A percentile compares a stretch with the other conserved stretches of the same genome.
Conservation (phyloP, 2,329 filamentous ascomycete genomes). For the Teratosphaeria nubilosa region DNA sequence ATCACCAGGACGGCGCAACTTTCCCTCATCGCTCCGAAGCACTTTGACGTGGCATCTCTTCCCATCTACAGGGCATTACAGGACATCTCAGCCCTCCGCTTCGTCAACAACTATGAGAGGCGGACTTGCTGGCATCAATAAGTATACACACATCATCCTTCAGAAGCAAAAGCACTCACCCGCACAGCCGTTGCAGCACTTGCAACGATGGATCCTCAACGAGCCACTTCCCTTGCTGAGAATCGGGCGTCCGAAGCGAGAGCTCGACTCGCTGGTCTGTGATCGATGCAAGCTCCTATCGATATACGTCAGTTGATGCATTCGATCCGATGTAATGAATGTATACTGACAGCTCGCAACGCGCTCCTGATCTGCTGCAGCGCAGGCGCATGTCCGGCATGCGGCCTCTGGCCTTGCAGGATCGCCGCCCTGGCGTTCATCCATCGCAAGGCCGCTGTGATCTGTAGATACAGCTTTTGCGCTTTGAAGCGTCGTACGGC, state of each 20-base stretch:
- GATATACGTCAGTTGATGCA: conserved; percentile 1
- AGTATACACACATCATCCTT: not conserved
- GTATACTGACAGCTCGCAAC: conserved; percentile 30
- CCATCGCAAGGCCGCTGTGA: conserved; percentile 50
- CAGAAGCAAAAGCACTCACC: not conserved
- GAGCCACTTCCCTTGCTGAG: conserved; percentile 50
- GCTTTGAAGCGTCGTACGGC: conserved; percentile 51
- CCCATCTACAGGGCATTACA: too few species aligned
- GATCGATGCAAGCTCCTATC: conserved; percentile 46
- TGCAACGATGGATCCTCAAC: conserved; percentile 49
- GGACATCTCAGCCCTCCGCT: not conserved
- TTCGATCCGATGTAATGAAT: not conserved
- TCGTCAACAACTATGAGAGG: not conserved
- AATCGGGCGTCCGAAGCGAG: conserved; percentile 45
- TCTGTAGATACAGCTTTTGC: conserved; percentile 50
- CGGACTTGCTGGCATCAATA: not conserved
- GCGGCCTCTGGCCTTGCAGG: conserved; percentile 41
- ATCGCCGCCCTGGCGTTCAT: conserved; percentile 43
- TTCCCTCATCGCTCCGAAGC: not conserved
- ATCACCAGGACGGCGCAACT: not conserved
- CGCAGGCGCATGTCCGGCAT: conserved; percentile 36
- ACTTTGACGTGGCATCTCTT: not conserved
- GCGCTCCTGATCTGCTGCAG: conserved; percentile 40
- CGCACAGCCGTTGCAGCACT: conserved; percentile 10
- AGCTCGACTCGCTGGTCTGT: conserved; percentile 48